These are phyloP conservation scores for Rachicladosporium sp. DNA, from an alignment of 2,329 filamentous ascomycete genomes.

Conservation along the genomic window DNA sequence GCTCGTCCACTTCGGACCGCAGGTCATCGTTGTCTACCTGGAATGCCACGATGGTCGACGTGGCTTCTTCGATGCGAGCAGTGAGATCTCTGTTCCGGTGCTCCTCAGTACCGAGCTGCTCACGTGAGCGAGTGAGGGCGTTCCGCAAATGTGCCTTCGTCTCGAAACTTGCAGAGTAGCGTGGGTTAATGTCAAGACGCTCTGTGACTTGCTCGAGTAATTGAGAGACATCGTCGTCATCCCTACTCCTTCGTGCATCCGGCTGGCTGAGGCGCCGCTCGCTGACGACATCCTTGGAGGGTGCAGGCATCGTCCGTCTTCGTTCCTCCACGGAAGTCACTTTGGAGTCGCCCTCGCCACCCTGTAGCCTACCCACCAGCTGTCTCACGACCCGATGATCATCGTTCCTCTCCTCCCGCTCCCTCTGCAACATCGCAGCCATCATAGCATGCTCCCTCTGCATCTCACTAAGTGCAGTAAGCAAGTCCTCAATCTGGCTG, in stretches of 20 bases:
- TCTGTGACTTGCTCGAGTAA: conserved; percentile 39
- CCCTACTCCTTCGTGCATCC: conserved; percentile 6
- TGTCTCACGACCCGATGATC: conserved; percentile 43
- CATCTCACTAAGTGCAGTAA: conserved; percentile 80
- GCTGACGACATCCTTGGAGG: conserved; percentile 9
- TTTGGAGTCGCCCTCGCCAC: conserved; percentile 9
- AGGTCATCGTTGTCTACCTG: conserved; percentile 21
- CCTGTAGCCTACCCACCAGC: conserved; percentile 36
- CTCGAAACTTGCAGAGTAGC: conserved; percentile 44
- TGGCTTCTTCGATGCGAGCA: conserved; percentile 30
- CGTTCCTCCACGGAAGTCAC: conserved; percentile 9
- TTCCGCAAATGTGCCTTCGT: conserved; percentile 72
- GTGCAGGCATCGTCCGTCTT: conserved; percentile 20
- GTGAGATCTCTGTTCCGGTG: conserved; percentile 60
- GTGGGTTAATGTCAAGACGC: conserved; percentile 36
- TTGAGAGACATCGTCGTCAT: conserved; percentile 34
- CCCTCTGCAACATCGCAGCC: conserved; percentile 67
- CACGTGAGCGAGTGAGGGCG: conserved; percentile 61
- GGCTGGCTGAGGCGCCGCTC: conserved; percentile 8
- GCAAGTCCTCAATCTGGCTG: conserved; percentile 84
- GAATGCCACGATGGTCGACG: conserved; percentile 20
- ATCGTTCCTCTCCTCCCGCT: conserved; percentile 79
- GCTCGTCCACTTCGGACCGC: conserved; percentile 67
- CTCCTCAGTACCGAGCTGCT: conserved; percentile 66
- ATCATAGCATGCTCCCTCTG: conserved; percentile 80